Base-by-base conservation (phyloP, 2,329 filamentous ascomycete species). In the Knoxdaviesia capensis region DNA sequence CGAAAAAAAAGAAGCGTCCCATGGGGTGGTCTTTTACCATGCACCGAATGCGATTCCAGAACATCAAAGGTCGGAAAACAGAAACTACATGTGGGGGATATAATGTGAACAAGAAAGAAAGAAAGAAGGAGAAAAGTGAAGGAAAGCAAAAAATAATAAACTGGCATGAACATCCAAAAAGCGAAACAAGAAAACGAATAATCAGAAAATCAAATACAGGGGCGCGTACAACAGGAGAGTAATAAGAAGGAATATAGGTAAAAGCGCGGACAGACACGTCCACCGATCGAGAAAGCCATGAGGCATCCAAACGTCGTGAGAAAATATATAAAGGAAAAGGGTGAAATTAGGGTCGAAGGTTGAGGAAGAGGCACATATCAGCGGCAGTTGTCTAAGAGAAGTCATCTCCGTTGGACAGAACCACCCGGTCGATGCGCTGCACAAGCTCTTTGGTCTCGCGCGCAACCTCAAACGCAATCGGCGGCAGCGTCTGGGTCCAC, bases 381-480 rank as follows among this genome's bases (percentile, higher is more conserved):
- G 20, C 20, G 20, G 20, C 20, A 20, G 2, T 20, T 20, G 20
- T 20, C 20, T 39, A 8, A n/a, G 29, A 39, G 7, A 10, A 31
- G n/a, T 30, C 29, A n/a, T 28, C 38, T 8, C 11, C 28, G 31
- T 39, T n/a, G 6, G 28, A 31, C 9, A 20, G 32, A n/a, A 30
- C 28, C 7, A 39, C 29, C 49, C 55, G 54, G 43, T 60, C 62
- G 7, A 67, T 55, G n/a, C 55, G 54, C 48, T 65, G 60, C 29
- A 58, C 57, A 45, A 84, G 61, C 54, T 82, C 83, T 63, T 88
- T 90, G 41, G 80, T 81, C 58, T 86, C 80, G 45, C 80, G 69
- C 6, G 81, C 84, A 54, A 88, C 80, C 58, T 85, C 80, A 58
- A 92, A 92, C n/a, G 83, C 83, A 49, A 90, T 76, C 2, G 83